Conservation (phyloP, 1,139 yeast genomes). For the Barnettozyma hawaiiensis region DNA sequence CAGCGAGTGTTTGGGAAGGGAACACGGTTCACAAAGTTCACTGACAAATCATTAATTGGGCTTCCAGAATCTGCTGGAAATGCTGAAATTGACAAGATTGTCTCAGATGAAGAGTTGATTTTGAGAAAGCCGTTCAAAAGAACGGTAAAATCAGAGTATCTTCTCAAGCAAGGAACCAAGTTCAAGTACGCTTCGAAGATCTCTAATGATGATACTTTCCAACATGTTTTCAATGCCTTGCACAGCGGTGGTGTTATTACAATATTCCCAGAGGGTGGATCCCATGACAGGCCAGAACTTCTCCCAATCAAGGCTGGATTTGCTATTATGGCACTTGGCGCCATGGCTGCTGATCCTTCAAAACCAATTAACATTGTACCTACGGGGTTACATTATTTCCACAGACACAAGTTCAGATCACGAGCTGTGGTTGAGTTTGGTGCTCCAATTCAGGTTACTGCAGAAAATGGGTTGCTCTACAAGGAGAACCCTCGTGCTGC, state of each 20-base stretch:
- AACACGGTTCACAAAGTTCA: slow-evolving; percentile 41
- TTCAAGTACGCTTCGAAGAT: slow-evolving; percentile 59
- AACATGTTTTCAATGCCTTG: slow-evolving; percentile 57
- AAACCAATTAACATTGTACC: slow-evolving; percentile 61
- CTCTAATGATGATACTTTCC: slow-evolving; percentile 55
- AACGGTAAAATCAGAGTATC: slow-evolving; percentile 31
- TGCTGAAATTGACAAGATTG: slow-evolving; percentile 46
- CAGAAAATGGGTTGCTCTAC: slow-evolving; percentile 48
- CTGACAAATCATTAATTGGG: slow-evolving; percentile 55
- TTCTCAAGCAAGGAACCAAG: slow-evolving; percentile 42
- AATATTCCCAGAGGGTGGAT: slow-evolving; percentile 77
- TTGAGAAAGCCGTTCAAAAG: slow-evolving; percentile 44
- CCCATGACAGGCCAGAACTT: slow-evolving; percentile 73
- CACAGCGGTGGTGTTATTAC: slow-evolving; percentile 55
- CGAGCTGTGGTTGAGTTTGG: slow-evolving; percentile 77
- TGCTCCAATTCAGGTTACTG: slow-evolving; percentile 53
- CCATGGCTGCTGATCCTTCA: slow-evolving; percentile 53
- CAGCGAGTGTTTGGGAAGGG: slow-evolving; percentile 36
- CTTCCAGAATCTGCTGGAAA: slow-evolving; percentile 55
- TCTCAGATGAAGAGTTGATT: slow-evolving; percentile 47
- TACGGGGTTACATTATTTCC: slow-evolving; percentile 73
- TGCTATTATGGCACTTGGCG: slow-evolving; percentile 77
- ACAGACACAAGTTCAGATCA: slow-evolving; percentile 69
- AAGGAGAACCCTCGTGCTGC: slow-evolving; percentile 50
- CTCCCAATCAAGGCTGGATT: slow-evolving; percentile 77